phyloP scores from a whole-genome alignment of 768 basidiomycete genomes.

The Kwoniella sp. region DNA sequence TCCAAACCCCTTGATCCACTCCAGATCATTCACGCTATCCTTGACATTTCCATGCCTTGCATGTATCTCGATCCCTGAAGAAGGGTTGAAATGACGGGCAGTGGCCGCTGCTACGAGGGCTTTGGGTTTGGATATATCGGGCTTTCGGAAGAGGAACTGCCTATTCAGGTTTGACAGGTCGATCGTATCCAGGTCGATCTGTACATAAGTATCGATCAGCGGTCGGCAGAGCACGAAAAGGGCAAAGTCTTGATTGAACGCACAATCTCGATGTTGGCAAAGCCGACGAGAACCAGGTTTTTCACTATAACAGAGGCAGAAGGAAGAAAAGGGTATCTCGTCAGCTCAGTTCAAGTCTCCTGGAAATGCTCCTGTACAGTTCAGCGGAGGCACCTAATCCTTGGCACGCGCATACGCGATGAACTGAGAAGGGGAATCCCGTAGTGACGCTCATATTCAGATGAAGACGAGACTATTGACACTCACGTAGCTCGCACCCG shows the following conservation, averaged over 20 bases:
- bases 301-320: slow-evolving; percentile 67
- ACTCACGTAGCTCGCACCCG: slow-evolving; percentile 86
- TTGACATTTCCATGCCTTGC: slow-evolving; percentile 97
- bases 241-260: slow-evolving; percentile 5
- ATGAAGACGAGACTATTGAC: slow-evolving; percentile 34
- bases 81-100: slow-evolving; percentile 59
- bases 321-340: slow-evolving; percentile 2
- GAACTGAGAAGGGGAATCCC: too few relatives aligned
- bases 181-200: slow-evolving; percentile 94
- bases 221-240: too few relatives aligned
- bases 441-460: too few relatives aligned
- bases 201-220: slow-evolving; percentile 1
- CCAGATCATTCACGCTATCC: slow-evolving; percentile 81
- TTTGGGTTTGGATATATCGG: slow-evolving; percentile 96
- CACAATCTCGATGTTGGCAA: slow-evolving; percentile 80
- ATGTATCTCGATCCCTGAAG: slow-evolving; percentile 80
- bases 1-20: slow-evolving; percentile 88
- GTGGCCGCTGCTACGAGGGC: slow-evolving; percentile 67
- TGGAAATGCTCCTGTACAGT: too few relatives aligned
- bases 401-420: too few relatives aligned
- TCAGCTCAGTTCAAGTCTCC: slow-evolving; percentile 6
- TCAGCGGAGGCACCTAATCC: too few relatives aligned
- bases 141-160: slow-evolving; percentile 94
- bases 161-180: slow-evolving; percentile 96
- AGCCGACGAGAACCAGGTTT: slow-evolving; percentile 89